Conservation (phyloP, 768 basidiomycete species). For the Pleurotus cornucopiae region DNA sequence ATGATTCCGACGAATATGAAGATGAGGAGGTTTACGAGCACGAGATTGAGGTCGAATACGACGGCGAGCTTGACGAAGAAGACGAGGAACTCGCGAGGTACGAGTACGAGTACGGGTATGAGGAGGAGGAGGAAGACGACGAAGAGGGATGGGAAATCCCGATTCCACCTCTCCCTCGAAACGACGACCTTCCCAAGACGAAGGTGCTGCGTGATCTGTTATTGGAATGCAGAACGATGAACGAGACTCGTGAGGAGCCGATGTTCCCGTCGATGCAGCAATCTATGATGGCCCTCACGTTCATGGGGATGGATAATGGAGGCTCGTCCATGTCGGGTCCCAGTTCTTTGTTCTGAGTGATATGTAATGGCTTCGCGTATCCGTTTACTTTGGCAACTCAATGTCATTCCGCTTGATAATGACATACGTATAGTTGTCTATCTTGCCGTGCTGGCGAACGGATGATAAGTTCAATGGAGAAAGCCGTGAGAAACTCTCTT, state of each 20-base stretch:
- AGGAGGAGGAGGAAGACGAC: slow-evolving; percentile 25
- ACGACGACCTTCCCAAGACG: slow-evolving; percentile 22
- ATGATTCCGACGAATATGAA: slow-evolving; percentile 22
- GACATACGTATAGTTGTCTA: no score
- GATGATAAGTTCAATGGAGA: no score
- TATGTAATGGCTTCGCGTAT: no score
- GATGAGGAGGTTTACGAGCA: slow-evolving; percentile 28
- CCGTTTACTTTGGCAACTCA: no score
- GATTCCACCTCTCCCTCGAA: slow-evolving; percentile 23
- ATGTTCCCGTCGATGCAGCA: slow-evolving; percentile 17
- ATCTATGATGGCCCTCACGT: no score
- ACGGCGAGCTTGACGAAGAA: slow-evolving; percentile 22
- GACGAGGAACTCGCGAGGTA: slow-evolving; percentile 24
- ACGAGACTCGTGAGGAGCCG: slow-evolving; percentile 35
- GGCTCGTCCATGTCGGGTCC: no score
- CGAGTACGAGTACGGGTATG: slow-evolving; percentile 22
- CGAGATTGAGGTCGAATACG: slow-evolving; percentile 23
- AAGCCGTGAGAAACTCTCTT: no score
- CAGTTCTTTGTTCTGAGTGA: no score
- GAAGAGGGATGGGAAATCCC: slow-evolving; percentile 23
- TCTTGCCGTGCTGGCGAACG: no score
- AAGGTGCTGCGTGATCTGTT: slow-evolving; percentile 50
- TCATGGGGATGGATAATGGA: no score
- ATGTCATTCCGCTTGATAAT: no score
- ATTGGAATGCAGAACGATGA: slow-evolving; percentile 54